Conservation (phyloP, 768 basidiomycete species). For the Royoungia palumana region DNA sequence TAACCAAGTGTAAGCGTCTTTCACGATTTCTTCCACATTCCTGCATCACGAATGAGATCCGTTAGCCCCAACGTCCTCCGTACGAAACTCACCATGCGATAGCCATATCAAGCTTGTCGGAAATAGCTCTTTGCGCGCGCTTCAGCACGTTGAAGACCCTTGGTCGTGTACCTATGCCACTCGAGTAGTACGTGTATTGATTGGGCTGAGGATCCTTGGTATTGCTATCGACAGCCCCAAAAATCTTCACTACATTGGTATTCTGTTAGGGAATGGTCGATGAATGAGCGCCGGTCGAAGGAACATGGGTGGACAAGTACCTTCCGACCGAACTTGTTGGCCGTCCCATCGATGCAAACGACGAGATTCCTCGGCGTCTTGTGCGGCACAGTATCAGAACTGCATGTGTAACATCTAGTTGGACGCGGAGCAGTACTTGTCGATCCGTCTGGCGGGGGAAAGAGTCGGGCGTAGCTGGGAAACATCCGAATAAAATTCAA, state of each 20-base stretch:
- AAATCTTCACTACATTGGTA: slow-evolving; percentile 35
- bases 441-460: slow-evolving; percentile 1
- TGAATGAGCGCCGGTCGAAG: neutral
- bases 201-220: slow-evolving; percentile 10
- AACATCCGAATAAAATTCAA: neutral
- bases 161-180: slow-evolving; percentile 36
- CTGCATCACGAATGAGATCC: slow-evolving; percentile 12
- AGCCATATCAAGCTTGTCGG: slow-evolving; percentile 30
- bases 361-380: slow-evolving; percentile 12
- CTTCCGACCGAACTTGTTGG: slow-evolving; percentile 19
- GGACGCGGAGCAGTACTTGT: neutral
- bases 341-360: slow-evolving; percentile 19
- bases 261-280: slow-evolving; percentile 23
- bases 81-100: slow-evolving; percentile 32
- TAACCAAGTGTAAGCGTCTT: slow-evolving; percentile 32
- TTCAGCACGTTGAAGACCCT: slow-evolving; percentile 23
- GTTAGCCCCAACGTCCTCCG: neutral
- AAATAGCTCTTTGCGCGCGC: slow-evolving; percentile 10
- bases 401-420: slow-evolving; percentile 10
- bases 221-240: slow-evolving; percentile 21
- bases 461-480: slow-evolving; percentile 4
- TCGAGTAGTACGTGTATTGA: slow-evolving; percentile 35
- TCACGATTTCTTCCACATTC: slow-evolving; percentile 33
- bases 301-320: neutral
- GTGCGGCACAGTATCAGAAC: neutral